Base-by-base conservation (phyloP, 78 protist genomes). In the Guillardia theta region DNA sequence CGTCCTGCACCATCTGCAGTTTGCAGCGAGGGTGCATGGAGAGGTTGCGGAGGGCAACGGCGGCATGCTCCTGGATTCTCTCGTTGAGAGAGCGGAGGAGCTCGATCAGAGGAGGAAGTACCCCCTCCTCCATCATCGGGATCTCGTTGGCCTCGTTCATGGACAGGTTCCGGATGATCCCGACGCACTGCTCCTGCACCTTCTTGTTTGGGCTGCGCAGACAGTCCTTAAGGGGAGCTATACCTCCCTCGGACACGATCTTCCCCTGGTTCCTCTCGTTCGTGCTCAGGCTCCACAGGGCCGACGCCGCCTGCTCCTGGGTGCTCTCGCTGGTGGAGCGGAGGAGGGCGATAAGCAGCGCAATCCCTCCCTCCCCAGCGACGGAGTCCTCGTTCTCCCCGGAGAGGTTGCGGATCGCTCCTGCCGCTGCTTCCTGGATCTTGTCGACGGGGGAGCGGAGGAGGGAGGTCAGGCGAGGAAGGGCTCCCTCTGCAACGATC, bases 41-140 rank as follows among this genome's bases (percentile, higher is more conserved):
- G 41, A 88, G 76, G 64, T 88, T 88, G 64, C 93, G 93, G 64
- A 88, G 70, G 64, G 93, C 62, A 44, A 88, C 93, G 54, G n/a
- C 5, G 41, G 93, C 93, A 27, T 88, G 93, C 93, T 27, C 76
- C 93, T 88, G 54, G 54, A 88, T 48, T 33, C 93, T 30, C 64
- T 88, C 93, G 19, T 88, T 48, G 76, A 27, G 70, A 2, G 93
- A 48, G 45, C 76, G 54, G 30, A 88, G 70, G 36, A 88, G 93
- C 70, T 48, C 64, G 45, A 88, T 30, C 27, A 88, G 93, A 8
- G 39, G 93, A 39, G 93, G 93, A 45, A 88, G 54, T 19, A 33
- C 93, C 8, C 93, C 93, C 93, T 48, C 64, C 43, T 45, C 93
- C 76, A 48, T 48, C 39, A 88, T 88, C 43, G 41, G 41, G 64